These are phyloP conservation scores for Zygotorulaspora mrakii DNA, from an alignment of 1,139 yeast species.

Conservation along the genomic window DNA sequence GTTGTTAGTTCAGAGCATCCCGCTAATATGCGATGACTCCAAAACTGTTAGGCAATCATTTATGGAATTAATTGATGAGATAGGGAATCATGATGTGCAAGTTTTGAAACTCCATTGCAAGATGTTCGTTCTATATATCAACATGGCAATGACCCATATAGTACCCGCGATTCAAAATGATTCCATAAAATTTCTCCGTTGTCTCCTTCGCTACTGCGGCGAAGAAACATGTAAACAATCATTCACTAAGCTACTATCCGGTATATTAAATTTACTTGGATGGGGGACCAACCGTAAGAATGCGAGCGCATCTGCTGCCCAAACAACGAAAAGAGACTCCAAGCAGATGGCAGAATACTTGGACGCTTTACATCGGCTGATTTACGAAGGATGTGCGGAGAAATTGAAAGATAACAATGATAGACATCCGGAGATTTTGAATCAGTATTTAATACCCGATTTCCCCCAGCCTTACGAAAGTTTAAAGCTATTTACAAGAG, in stretches of 20 bases:
- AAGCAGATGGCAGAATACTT: slow-evolving; percentile 35
- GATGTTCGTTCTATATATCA: slow-evolving; percentile 67
- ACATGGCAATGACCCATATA: slow-evolving; percentile 93
- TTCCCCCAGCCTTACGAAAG: slow-evolving; percentile 59
- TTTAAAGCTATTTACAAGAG: slow-evolving; percentile 49
- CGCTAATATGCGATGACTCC: slow-evolving; percentile 36
- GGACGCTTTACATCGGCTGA: slow-evolving; percentile 43
- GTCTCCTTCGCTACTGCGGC: slow-evolving; percentile 48
- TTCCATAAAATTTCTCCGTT: slow-evolving; percentile 58
- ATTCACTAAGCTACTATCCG: slow-evolving; percentile 56
- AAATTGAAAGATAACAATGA: slow-evolving; percentile 10
- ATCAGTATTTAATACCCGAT: slow-evolving; percentile 50
- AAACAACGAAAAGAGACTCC: slow-evolving; percentile 24
- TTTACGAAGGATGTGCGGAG: slow-evolving; percentile 42
- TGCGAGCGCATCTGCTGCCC: slow-evolving; percentile 22
- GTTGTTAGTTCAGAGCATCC: slow-evolving; percentile 30
- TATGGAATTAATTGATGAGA: slow-evolving; percentile 48
- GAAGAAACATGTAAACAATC: slow-evolving; percentile 52
- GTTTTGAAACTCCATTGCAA: slow-evolving; percentile 65
- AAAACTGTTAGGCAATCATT: slow-evolving; percentile 60
- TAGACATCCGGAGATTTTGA: slow-evolving; percentile 45
- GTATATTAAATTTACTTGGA: slow-evolving; percentile 55
- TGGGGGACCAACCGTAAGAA: slow-evolving; percentile 46
- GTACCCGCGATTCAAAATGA: slow-evolving; percentile 67
- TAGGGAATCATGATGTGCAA: slow-evolving; percentile 51